Conservation (phyloP, 108 stramenopile species). For the Conticribra weissflogii region DNA sequence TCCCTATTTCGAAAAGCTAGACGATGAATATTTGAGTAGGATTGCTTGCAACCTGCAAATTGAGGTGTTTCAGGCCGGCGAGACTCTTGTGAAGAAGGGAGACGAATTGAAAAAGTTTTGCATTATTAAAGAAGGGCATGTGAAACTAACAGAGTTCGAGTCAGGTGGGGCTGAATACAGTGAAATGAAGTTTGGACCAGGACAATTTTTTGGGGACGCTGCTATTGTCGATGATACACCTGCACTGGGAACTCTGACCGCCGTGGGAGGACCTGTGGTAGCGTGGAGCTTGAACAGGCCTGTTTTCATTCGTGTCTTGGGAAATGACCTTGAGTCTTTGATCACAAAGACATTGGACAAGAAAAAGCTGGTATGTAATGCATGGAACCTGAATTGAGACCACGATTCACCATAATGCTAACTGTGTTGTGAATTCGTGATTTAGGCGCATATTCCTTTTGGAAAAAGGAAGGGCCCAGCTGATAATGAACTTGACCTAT, state of each 20-base stretch:
- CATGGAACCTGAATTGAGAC: no score
- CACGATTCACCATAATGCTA: no score
- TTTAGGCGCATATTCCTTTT: conserved; percentile 39
- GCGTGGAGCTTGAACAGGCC: conserved; percentile 54
- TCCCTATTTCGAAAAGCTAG: conserved; percentile 66
- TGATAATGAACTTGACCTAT: conserved; percentile 51
- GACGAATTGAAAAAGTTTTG: conserved; percentile 64
- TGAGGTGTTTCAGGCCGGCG: conserved; percentile 58
- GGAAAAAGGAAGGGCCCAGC: conserved; percentile 46
- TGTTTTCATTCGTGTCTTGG: conserved; percentile 58
- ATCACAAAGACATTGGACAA: conserved; percentile 55
- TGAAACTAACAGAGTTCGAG: conserved; percentile 49
- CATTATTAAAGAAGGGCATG: conserved; percentile 77
- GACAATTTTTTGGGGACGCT: conserved; percentile 68
- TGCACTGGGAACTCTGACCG: conserved; percentile 7
- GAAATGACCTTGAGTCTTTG: conserved; percentile 44
- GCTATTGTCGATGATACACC: conserved; percentile 57
- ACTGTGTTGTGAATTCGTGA: no score
- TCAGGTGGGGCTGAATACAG: conserved; percentile 46
- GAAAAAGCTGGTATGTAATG: conserved; percentile 51
- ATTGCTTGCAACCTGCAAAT: conserved; percentile 56
- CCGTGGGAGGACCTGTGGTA: conserved; percentile 34
- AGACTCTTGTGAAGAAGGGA: conserved; percentile 59
- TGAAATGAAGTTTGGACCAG: conserved; percentile 54
- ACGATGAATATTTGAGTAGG: conserved; percentile 41